These are phyloP conservation scores for Sanghuangporus baumii DNA, from an alignment of 1,284 basidiomycete species.

Conservation along the genomic window DNA sequence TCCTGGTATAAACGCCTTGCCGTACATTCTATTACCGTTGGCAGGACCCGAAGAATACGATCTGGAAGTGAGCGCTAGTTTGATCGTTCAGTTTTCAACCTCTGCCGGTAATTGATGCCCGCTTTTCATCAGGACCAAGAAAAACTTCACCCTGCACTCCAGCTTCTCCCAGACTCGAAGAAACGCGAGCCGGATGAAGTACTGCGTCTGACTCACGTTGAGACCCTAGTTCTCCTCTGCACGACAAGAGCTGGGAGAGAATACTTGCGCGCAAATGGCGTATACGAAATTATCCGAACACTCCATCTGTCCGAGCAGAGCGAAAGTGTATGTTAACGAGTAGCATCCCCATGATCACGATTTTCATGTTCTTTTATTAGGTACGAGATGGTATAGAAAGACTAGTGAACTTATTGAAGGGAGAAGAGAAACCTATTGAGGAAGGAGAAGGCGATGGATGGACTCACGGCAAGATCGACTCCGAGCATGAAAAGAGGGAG, in stretches of 20 bases:
- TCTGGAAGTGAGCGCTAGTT: conserved; percentile 54
- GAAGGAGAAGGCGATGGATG: conserved; percentile 12
- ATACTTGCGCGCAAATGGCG: conserved; percentile 73
- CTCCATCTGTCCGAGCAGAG: conserved; percentile 79
- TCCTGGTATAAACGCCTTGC: conserved; percentile 78
- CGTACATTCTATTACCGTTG: conserved; percentile 83
- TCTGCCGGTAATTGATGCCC: background rate
- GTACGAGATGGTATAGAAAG: conserved; percentile 49
- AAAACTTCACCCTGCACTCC: conserved; percentile 75
- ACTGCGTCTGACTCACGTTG: conserved; percentile 82
- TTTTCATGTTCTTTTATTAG: conserved; percentile 25
- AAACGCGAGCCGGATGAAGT: conserved; percentile 76
- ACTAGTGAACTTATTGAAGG: conserved; percentile 45
- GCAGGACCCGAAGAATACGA: conserved; percentile 95
- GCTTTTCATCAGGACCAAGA: conserved; percentile 77
- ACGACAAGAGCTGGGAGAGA: conserved; percentile 88
- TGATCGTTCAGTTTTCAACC: background rate
- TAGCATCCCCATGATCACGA: background rate
- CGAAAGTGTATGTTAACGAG: conserved; percentile 50
- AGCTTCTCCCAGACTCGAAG: conserved; percentile 86
- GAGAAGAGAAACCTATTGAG: conserved; percentile 30
- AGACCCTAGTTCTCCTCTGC: conserved; percentile 85
- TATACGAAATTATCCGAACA: conserved; percentile 82
- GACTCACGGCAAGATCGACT: background rate
- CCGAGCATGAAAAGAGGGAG: background rate